phyloP scores from a whole-genome alignment of 2,329 filamentous ascomycete genomes.

The Biscogniauxia mediterranea region DNA sequence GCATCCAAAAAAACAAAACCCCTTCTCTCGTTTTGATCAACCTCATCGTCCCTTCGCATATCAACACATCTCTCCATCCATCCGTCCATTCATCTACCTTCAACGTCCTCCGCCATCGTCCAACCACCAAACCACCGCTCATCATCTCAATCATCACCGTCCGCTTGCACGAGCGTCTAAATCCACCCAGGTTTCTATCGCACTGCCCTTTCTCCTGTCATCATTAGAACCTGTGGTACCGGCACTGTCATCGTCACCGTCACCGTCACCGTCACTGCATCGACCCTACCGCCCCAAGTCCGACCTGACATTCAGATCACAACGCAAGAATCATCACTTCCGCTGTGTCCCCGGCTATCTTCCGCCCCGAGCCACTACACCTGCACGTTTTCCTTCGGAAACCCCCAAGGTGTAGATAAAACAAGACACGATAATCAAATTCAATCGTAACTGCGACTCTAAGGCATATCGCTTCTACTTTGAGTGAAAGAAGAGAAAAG shows the following conservation, averaged over 20 bases:
- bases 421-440: constrained; percentile 50
- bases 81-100: constrained; percentile 20
- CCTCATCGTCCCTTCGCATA: neutral
- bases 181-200: constrained; percentile 24
- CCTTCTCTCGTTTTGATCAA: neutral
- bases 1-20: constrained; percentile 1
- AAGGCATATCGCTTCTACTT: constrained; percentile 32
- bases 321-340: constrained; percentile 23
- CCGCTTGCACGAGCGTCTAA: constrained; percentile 26
- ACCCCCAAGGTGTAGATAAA: constrained; percentile 83
- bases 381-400: constrained; percentile 92
- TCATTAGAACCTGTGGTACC: constrained; percentile 21
- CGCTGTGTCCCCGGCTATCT: constrained; percentile 35
- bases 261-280: constrained; percentile 30
- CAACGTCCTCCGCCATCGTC: constrained; percentile 11
- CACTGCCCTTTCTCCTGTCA: constrained; percentile 21
- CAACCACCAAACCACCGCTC: neutral
- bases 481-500: constrained; percentile 20
- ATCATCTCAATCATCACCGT: constrained; percentile 18
- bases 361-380: constrained; percentile 61
- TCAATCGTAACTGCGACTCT: constrained; percentile 40
- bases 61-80: constrained; percentile 17
- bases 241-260: constrained; percentile 25
- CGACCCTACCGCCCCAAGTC: constrained; percentile 28
- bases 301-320: constrained; percentile 29